phyloP scores from a whole-genome alignment of 1,139 yeast species.

The Kodamaea derodonti region DNA sequence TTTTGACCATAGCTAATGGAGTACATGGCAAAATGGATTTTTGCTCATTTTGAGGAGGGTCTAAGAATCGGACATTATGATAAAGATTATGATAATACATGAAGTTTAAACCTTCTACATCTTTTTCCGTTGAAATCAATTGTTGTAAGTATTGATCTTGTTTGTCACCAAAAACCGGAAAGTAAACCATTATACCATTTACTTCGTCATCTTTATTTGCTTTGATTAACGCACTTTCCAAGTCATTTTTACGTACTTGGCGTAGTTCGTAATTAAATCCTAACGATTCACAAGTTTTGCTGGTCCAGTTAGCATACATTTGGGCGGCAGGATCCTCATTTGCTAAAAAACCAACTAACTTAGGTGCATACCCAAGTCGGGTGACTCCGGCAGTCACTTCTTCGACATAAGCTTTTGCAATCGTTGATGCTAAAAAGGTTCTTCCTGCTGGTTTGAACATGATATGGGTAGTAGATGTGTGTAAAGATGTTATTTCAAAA shows the following conservation, averaged over 20 bases:
- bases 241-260: slow-evolving; percentile 69
- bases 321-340: slow-evolving; percentile 92
- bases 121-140: slow-evolving; percentile 80
- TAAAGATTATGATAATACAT: slow-evolving; percentile 89
- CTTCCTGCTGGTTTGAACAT: slow-evolving; percentile 55
- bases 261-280: slow-evolving; percentile 84
- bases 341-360: slow-evolving; percentile 85
- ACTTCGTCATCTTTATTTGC: slow-evolving; percentile 77
- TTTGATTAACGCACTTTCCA: slow-evolving; percentile 76
- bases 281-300: slow-evolving; percentile 77
- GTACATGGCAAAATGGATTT: slow-evolving; percentile 95
- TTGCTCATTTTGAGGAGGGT: slow-evolving; percentile 57
- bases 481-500: too few relatives aligned
- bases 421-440: slow-evolving; percentile 81
- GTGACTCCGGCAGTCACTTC: slow-evolving; percentile 65
- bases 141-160: slow-evolving; percentile 96
- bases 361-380: slow-evolving; percentile 54
- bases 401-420: slow-evolving; percentile 75
- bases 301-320: slow-evolving; percentile 96
- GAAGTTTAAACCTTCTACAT: slow-evolving; percentile 93
- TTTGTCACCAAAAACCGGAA: slow-evolving; percentile 92
- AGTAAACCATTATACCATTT: slow-evolving; percentile 96
- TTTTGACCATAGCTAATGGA: slow-evolving; percentile 90
- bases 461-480: too few relatives aligned
- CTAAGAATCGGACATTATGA: slow-evolving; percentile 84